A percentile compares a stretch with the other conserved stretches of the same genome.
Evolutionary conservation across 768 basidiomycete genomes (phyloP).

Genomic region (Tricholoma flavovirens): DNA sequence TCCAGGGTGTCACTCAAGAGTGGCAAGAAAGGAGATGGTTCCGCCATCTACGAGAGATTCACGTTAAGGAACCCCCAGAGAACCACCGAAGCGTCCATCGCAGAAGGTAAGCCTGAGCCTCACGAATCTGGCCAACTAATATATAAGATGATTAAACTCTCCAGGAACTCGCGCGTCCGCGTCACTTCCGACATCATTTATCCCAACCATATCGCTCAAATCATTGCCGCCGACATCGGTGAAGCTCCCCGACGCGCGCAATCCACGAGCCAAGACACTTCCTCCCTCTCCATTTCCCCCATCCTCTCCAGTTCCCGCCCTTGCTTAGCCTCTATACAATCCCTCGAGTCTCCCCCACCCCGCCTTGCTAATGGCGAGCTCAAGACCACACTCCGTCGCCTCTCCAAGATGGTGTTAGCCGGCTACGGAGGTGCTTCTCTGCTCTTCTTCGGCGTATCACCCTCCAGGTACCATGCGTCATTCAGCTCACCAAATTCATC

Average conservation of each 20-base stretch:
- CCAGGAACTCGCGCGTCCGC: constrained; percentile 53
- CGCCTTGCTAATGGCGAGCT: constrained; percentile 42
- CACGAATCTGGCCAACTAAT: not conserved
- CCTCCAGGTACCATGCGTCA: constrained; percentile 26
- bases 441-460: constrained; percentile 70
- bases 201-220: constrained; percentile 61
- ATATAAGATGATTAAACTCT: not conserved
- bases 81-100: constrained; percentile 23
- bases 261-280: not conserved
- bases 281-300: constrained; percentile 26
- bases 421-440: constrained; percentile 81
- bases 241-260: constrained; percentile 31
- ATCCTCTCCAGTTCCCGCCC: constrained; percentile 6
- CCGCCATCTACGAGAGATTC: constrained; percentile 57
- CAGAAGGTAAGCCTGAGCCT: constrained; percentile 26
- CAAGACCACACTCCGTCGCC: constrained; percentile 64
- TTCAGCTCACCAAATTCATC: constrained; percentile 12
- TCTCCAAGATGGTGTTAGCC: constrained; percentile 79
- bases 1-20: constrained; percentile 77
- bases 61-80: constrained; percentile 43
- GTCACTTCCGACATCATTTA: constrained; percentile 71
- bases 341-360: constrained; percentile 5
- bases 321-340: not conserved
- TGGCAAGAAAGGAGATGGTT: constrained; percentile 75
- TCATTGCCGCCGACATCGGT: constrained; percentile 80